These are phyloP conservation scores for Nakaseomyces uthaithaninus DNA, from an alignment of 1,139 yeast genomes.

Conservation along the genomic window DNA sequence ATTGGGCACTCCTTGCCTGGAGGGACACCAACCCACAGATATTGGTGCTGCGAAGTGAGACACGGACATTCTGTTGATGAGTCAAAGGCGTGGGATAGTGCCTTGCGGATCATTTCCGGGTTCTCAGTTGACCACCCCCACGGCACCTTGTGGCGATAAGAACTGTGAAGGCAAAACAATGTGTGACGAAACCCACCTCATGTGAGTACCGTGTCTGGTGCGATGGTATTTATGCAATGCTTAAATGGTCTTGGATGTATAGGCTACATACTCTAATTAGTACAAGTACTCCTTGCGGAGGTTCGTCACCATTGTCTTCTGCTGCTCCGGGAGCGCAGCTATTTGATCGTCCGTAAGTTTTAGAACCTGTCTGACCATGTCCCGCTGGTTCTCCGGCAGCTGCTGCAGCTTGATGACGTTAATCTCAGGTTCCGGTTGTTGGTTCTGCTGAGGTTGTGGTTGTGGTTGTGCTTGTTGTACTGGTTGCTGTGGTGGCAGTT, in stretches of 20 bases:
- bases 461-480: constrained; percentile 10
- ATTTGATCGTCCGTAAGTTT: constrained; percentile 50
- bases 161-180: not conserved
- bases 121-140: too few relatives aligned
- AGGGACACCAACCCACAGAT: too few relatives aligned
- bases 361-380: constrained; percentile 57
- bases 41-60: too few relatives aligned
- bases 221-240: not conserved
- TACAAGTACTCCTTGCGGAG: constrained; percentile 49
- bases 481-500: not conserved
- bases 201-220: too few relatives aligned
- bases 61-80: too few relatives aligned
- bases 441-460: constrained; percentile 5
- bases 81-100: too few relatives aligned
- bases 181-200: too few relatives aligned
- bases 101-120: too few relatives aligned
- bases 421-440: constrained; percentile 10
- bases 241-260: not conserved
- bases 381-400: constrained; percentile 49
- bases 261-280: constrained; percentile 5
- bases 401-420: constrained; percentile 19
- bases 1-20: too few relatives aligned
- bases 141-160: too few relatives aligned
- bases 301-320: constrained; percentile 51
- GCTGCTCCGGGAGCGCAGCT: constrained; percentile 48